Conservation (phyloP, 2,329 filamentous ascomycete genomes). For the Aureobasidium namibiae region DNA sequence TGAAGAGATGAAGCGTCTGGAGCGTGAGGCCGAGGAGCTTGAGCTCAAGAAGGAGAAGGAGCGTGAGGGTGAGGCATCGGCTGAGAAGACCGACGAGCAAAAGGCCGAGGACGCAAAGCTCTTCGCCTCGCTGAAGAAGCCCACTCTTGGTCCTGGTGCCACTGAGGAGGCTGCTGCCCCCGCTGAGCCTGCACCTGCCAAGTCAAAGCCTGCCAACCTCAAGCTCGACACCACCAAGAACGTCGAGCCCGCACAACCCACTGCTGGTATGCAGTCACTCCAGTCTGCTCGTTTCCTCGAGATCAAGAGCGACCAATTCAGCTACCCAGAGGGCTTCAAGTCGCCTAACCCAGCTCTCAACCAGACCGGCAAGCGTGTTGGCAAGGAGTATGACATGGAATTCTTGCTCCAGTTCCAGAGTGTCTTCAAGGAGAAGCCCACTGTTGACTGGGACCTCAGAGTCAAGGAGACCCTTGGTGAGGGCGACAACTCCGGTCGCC, state of each 20-base stretch:
- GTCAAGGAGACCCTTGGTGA: constrained; percentile 65
- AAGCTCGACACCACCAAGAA: constrained; percentile 82
- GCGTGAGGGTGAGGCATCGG: constrained; percentile 18
- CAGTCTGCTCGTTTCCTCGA: constrained; percentile 85
- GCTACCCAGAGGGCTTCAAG: constrained; percentile 74
- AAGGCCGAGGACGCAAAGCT: constrained; percentile 34
- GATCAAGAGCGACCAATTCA: constrained; percentile 61
- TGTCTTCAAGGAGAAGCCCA: constrained; percentile 95
- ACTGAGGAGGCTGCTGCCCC: constrained; percentile 18
- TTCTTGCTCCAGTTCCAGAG: constrained; percentile 95
- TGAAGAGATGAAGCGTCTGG: constrained; percentile 39
- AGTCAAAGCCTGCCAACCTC: constrained; percentile 77
- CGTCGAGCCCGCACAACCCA: constrained; percentile 86
- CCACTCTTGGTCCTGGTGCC: constrained; percentile 39
- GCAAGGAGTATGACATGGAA: constrained; percentile 88
- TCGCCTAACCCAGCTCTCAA: constrained; percentile 93
- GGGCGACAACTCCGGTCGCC: constrained; percentile 44
- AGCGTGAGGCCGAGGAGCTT: constrained; percentile 42
- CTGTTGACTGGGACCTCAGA: constrained; percentile 83
- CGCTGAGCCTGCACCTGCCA: constrained; percentile 44
- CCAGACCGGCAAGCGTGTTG: constrained; percentile 68
- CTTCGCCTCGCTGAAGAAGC: constrained; percentile 43
- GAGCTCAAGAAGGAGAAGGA: constrained; percentile 36
- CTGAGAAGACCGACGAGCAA: constrained; percentile 22
- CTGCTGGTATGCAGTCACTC: constrained; percentile 84